Evolutionary conservation across 352 stramenopile genomes (phyloP).

Genomic region (Phytopythium sindhum): DNA sequence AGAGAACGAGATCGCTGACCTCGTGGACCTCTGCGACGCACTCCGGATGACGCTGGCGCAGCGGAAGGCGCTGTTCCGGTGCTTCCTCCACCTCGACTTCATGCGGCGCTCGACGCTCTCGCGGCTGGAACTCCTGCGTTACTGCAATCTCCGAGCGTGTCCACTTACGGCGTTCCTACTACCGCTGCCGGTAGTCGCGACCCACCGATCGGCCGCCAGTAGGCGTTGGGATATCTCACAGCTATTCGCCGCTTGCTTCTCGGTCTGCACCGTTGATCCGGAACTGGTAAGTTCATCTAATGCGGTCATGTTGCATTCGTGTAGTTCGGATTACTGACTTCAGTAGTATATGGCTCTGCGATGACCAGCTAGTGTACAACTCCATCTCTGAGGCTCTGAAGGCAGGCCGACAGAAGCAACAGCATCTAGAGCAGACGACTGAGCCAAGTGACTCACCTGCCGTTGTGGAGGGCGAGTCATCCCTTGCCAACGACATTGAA

Average conservation of each 20-base stretch:
- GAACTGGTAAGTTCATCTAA: constrained; percentile 14
- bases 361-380: constrained; percentile 20
- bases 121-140: constrained; percentile 47
- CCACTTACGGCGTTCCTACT: constrained; percentile 33
- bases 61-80: constrained; percentile 58
- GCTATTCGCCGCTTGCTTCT: constrained; percentile 48
- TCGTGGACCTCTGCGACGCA: constrained; percentile 53
- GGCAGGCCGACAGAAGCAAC: not conserved
- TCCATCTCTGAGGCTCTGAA: constrained; percentile 20
- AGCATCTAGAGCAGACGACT: not conserved
- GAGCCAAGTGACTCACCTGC: not conserved
- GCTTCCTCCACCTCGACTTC: constrained; percentile 59
- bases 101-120: constrained; percentile 50
- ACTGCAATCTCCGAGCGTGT: constrained; percentile 42
- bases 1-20: constrained; percentile 50
- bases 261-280: constrained; percentile 47
- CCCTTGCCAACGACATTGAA: constrained; percentile 29
- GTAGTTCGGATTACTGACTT: not conserved
- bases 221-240: constrained; percentile 64
- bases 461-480: not conserved
- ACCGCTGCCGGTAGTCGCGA: constrained; percentile 20
- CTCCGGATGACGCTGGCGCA: constrained; percentile 46
- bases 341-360: not conserved
- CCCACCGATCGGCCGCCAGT: constrained; percentile 29
- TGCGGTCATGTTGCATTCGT: not conserved